These are phyloP conservation scores for Cladosporium sp. DNA, from an alignment of 2,329 filamentous ascomycete species.

Conservation along the genomic window DNA sequence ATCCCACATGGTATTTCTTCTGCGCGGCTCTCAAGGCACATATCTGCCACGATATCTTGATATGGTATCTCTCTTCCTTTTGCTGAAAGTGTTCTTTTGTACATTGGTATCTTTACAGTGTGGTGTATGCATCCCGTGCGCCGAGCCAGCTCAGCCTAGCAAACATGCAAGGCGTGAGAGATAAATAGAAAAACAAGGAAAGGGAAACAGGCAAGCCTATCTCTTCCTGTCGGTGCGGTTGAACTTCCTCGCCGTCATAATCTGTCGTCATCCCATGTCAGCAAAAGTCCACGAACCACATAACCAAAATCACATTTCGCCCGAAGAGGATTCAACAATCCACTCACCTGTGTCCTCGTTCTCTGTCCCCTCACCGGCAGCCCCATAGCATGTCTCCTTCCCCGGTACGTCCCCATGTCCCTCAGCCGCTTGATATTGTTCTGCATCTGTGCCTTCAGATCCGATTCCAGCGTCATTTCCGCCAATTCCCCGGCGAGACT, in stretches of 20 bases:
- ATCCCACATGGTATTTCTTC: background rate
- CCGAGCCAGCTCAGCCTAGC: conserved; percentile 13
- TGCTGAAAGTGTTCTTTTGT: conserved; percentile 14
- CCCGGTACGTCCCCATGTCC: conserved; percentile 88
- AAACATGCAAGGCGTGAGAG: conserved; percentile 14
- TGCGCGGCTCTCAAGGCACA: background rate
- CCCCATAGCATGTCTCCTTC: conserved; percentile 87
- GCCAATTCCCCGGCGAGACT: conserved; percentile 82
- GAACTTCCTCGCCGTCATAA: conserved; percentile 58
- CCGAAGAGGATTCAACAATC: background rate
- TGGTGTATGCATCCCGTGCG: conserved; percentile 6
- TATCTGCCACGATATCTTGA: background rate
- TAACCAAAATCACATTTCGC: background rate
- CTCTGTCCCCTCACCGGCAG: conserved; percentile 88
- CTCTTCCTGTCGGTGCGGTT: conserved; percentile 58
- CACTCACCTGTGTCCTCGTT: conserved; percentile 71
- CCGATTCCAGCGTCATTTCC: conserved; percentile 91
- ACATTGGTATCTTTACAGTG: conserved; percentile 23
- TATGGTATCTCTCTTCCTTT: background rate
- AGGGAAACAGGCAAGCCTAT: conserved; percentile 23
- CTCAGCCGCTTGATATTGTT: conserved; percentile 85
- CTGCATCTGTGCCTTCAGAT: conserved; percentile 71
- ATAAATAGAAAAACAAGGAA: conserved; percentile 8
- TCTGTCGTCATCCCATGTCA: conserved; percentile 42
- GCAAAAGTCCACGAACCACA: background rate